Evolutionary conservation across 495 filamentous ascomycete species (phyloP), one percentile per base, ranked within the genome.

Genomic region (Aspergillus sclerotioniger): DNA sequence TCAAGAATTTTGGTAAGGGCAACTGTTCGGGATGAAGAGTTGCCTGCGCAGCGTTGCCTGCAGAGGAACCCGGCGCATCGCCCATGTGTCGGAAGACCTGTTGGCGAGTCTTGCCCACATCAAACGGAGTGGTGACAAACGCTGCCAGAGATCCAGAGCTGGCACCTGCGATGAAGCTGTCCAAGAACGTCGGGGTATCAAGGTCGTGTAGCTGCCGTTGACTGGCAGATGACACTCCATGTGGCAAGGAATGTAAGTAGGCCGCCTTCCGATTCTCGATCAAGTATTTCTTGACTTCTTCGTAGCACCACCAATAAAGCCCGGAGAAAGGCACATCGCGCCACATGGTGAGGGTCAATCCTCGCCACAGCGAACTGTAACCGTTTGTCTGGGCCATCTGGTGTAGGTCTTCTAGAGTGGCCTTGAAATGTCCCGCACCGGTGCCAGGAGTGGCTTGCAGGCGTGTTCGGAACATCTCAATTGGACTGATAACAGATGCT

Each of bases 271-370:
- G 86, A 21, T 80, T 68, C 50, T 89, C 84, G 6, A 82, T 85
- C 31, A 96, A 69, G 28, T 63, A 67, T 33, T 83, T 82, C 29
- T 90, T 85, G 43, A 91, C 84, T 29, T 83, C 80, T 77, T 98
- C 94, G 67, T 98, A 98, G 12, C 94, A 94, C 84, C 89, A 91
- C 94, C 94, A 98, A 75, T 98, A 98, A 53, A 98, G 80, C 8
- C 89, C 94, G 6, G 93, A 97, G 67, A 98, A 98, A 0, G 94
- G 94, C 0, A 97, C 94, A 67, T 98, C 94, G 29, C 94, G 82
- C 94, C 94, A 98, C 64, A 98, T 84, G 0, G 93, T 98, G 31
- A 98, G 78, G 0, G 88, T 90, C 54, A 98, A 73, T 0, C 94
- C 94, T n/a, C 94, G 80, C 94, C 94, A 98, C 0, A 98, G 82